Percentiles rank a stretch among this genome's conserved stretches.
Evolutionary conservation across 768 basidiomycete genomes (phyloP).

Genomic region (Hydnum rufescens): DNA sequence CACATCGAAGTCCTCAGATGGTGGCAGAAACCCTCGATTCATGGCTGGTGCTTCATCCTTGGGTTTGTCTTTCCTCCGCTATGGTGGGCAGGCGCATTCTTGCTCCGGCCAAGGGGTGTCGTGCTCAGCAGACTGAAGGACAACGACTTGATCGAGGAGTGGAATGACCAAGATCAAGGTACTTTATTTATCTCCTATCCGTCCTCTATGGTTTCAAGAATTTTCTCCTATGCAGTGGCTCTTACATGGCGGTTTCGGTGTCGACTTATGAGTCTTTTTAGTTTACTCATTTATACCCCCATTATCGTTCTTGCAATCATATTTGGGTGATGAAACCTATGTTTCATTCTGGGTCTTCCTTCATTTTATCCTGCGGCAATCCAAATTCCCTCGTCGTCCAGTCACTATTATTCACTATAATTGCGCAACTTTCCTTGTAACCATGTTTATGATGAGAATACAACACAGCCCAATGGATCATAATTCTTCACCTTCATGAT

Average conservation of each 20-base stretch:
- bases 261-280: conserved; percentile 8
- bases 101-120: background rate
- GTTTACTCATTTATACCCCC: conserved; percentile 10
- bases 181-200: background rate
- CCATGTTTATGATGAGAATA: no score
- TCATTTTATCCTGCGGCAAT: no score
- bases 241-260: conserved; percentile 9
- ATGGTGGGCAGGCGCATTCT: conserved; percentile 9
- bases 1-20: background rate
- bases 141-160: background rate
- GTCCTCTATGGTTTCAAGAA: background rate
- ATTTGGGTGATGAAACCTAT: background rate
- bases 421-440: no score
- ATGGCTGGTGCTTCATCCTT: conserved; percentile 11
- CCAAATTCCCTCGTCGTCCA: no score
- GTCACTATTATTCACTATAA: no score
- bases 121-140: background rate
- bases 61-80: conserved; percentile 8
- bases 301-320: conserved; percentile 9
- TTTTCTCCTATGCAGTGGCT: conserved; percentile 1
- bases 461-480: no score
- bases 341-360: no score
- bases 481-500: no score
- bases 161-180: background rate
- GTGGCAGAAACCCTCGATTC: conserved; percentile 2